phyloP scores from a whole-genome alignment of 345 rosid species.

The Sapria himalayana region DNA sequence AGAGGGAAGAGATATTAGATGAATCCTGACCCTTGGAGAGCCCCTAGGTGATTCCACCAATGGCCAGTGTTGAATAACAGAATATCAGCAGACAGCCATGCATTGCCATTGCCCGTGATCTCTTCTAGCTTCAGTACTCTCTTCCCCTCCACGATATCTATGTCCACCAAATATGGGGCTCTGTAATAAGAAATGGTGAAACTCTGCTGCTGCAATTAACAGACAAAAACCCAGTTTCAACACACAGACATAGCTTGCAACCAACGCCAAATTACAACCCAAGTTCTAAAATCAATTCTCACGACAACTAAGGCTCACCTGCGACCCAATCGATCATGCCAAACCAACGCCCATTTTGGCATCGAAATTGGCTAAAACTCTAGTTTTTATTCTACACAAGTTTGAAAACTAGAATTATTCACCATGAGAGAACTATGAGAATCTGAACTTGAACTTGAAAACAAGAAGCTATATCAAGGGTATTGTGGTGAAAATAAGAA shows the following conservation, averaged over 20 bases:
- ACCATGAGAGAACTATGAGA: too few species aligned
- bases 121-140: constrained; percentile 49
- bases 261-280: constrained; percentile 16
- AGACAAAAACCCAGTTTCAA: background rate
- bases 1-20: too few species aligned
- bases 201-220: constrained; percentile 45
- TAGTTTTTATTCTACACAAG: too few species aligned
- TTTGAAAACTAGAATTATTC: too few species aligned
- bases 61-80: constrained; percentile 82
- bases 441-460: too few species aligned
- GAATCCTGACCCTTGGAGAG: constrained; percentile 41
- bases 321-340: too few species aligned
- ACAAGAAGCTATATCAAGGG: too few species aligned
- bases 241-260: constrained; percentile 10
- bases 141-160: constrained; percentile 48
- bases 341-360: too few species aligned
- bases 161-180: constrained; percentile 80
- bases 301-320: too few species aligned
- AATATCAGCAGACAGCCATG: constrained; percentile 49
- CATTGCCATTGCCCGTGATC: constrained; percentile 46
- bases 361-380: too few species aligned
- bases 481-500: too few species aligned
- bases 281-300: too few species aligned
- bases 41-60: constrained; percentile 80
- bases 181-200: constrained; percentile 38